Evolutionary conservation across 2,329 filamentous ascomycete genomes (phyloP).

Genomic region (Penicillium sp.): DNA sequence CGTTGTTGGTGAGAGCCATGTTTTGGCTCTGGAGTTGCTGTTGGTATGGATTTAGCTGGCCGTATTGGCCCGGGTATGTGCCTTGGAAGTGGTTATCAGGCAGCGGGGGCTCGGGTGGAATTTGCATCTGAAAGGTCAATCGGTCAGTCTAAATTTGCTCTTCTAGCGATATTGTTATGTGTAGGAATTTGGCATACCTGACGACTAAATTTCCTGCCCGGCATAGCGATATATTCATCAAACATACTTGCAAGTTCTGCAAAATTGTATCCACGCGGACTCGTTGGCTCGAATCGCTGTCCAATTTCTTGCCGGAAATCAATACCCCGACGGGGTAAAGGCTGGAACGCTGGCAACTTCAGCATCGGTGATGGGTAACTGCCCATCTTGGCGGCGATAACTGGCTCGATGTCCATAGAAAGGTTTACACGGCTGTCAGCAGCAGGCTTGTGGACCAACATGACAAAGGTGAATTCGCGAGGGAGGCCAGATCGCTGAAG

Average conservation of each 20-base stretch:
- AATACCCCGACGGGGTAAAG: slow-evolving; percentile 37
- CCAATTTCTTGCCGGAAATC: slow-evolving; percentile 47
- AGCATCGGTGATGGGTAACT: slow-evolving; percentile 45
- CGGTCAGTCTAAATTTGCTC: slow-evolving; percentile 1
- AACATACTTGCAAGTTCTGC: slow-evolving; percentile 43
- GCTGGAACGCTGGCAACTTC: slow-evolving; percentile 40
- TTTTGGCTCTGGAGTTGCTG: slow-evolving; percentile 4
- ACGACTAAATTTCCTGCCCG: slow-evolving; percentile 41
- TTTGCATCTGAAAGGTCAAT: slow-evolving; percentile 11
- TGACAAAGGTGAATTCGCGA: slow-evolving; percentile 54
- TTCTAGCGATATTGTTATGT: not conserved
- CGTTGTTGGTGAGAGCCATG: slow-evolving; percentile 6
- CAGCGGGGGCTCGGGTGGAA: slow-evolving; percentile 9
- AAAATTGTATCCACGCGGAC: slow-evolving; percentile 48
- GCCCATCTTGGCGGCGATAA: slow-evolving; percentile 44
- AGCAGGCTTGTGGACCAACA: slow-evolving; percentile 50
- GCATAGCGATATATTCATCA: slow-evolving; percentile 50
- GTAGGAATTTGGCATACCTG: slow-evolving; percentile 9
- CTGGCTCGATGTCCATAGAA: slow-evolving; percentile 46
- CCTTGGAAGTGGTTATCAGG: slow-evolving; percentile 1
- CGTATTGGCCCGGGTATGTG: slow-evolving; percentile 9
- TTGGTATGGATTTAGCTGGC: slow-evolving; percentile 12
- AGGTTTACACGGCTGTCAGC: slow-evolving; percentile 41
- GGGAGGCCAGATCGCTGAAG: slow-evolving; percentile 52
- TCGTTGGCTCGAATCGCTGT: slow-evolving; percentile 45